A percentile compares a stretch with the other conserved stretches of the same genome.
Conservation (phyloP, 768 basidiomycete genomes). For the Serendipita sp. region DNA sequence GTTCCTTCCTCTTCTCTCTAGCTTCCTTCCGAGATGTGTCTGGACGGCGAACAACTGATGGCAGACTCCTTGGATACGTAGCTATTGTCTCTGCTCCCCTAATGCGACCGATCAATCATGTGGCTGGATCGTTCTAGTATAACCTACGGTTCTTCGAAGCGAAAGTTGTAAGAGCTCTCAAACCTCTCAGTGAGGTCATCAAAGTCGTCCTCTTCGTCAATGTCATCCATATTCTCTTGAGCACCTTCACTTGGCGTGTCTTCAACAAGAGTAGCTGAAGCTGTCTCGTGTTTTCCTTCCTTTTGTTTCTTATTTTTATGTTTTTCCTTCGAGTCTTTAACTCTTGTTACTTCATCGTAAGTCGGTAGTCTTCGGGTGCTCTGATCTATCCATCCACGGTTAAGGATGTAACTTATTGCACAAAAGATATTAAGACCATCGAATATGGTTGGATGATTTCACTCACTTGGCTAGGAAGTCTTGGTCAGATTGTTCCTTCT, state of each 20-base stretch:
- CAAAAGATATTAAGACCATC: background rate
- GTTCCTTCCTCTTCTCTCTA: slow-evolving; percentile 56
- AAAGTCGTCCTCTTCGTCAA: slow-evolving; percentile 56
- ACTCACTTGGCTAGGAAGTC: slow-evolving; percentile 83
- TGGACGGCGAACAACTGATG: slow-evolving; percentile 40
- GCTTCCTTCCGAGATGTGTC: slow-evolving; percentile 73
- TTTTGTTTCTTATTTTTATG: slow-evolving; percentile 11
- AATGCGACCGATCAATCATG: slow-evolving; percentile 11
- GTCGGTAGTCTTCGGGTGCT: slow-evolving; percentile 62
- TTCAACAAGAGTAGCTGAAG: slow-evolving; percentile 12
- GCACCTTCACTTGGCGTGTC: slow-evolving; percentile 8
- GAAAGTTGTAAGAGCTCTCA: slow-evolving; percentile 94
- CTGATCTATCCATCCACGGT: slow-evolving; percentile 93
- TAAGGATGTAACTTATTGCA: slow-evolving; percentile 69
- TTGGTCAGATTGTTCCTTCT: slow-evolving; percentile 53
- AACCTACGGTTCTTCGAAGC: slow-evolving; percentile 89
- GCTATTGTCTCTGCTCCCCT: slow-evolving; percentile 52
- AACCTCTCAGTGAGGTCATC: slow-evolving; percentile 85
- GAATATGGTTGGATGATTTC: background rate
- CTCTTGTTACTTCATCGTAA: slow-evolving; percentile 57
- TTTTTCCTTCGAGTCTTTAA: slow-evolving; percentile 19
- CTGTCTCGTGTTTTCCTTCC: slow-evolving; percentile 10
- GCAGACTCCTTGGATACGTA: slow-evolving; percentile 56
- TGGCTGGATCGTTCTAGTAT: background rate
- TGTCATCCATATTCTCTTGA: slow-evolving; percentile 18